Base-by-base conservation (phyloP, 2,329 filamentous ascomycete genomes). In the Sporothrix humicola region DNA sequence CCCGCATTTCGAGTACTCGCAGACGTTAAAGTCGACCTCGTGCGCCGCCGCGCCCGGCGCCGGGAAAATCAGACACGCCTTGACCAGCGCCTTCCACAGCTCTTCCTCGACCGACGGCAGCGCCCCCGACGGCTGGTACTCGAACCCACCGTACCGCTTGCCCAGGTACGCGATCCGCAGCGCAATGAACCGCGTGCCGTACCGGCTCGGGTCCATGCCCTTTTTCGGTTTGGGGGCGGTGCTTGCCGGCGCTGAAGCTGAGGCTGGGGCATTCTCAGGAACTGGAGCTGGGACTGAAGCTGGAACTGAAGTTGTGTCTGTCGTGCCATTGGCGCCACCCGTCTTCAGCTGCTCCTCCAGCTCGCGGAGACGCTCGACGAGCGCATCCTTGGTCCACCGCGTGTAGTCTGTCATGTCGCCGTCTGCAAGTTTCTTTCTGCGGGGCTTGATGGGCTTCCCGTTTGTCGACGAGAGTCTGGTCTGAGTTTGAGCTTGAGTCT, bases 141-240 rank as follows among this genome's bases (percentile, higher is more conserved):
- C 96, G 81, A 94, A 97, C 0, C 96, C 96, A 82, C 96, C 95
- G 82, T 98, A 99, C 72, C 89, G 88, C 80, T 93, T 93, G 65
- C 96, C 96, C 50, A 98, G 84, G 81, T 99, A 99, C 54, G 96
- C 95, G 76, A 99, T 90, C 82, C 98, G 98, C 74, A 99, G 85
- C 8, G 95, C 96, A 76, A 99, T 92, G 75, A 92, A 90, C 65
- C 96, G 90, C 1, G 94, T 97, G 50, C 89, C 88, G 81, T 98
- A 97, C 79, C 90, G 92, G 15, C 90, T 90, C 0, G 93, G 90
- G 80, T 98, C 93, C 79, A 97, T 91, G 70, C 85, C 84, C 76
- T 83, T 85, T 78, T 83, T 87, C 66, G 80, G 80, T 87, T 44
- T 83, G 73, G 65, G 71, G 52, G 26, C 2, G 17, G 23, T 54